Evolutionary conservation across 2,329 filamentous ascomycete species (phyloP).

Genomic region (Penicillium oxalicum): DNA sequence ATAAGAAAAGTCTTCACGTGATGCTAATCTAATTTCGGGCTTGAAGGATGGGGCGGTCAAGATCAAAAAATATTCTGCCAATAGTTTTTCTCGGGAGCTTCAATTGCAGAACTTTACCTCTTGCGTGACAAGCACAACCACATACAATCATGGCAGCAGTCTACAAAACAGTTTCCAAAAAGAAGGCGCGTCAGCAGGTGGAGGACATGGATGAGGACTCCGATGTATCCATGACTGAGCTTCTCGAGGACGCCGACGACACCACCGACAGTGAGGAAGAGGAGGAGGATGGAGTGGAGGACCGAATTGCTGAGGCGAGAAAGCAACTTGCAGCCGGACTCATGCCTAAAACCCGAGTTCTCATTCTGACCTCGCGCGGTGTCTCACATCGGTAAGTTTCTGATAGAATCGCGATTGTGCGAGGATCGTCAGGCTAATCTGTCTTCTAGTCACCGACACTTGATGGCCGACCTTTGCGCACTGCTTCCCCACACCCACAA

Average conservation of each 20-base stretch:
- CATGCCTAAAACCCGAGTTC: slow-evolving; percentile 55
- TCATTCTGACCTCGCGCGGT: slow-evolving; percentile 87
- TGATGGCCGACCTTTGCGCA: slow-evolving; percentile 80
- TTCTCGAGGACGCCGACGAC: slow-evolving; percentile 33
- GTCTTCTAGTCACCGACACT: slow-evolving; percentile 71
- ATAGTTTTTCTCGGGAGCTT: slow-evolving; percentile 27
- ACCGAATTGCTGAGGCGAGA: slow-evolving; percentile 24
- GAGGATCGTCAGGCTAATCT: slow-evolving; percentile 6
- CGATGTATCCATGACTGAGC: slow-evolving; percentile 35
- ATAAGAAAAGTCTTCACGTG: no score
- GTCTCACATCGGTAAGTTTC: slow-evolving; percentile 70
- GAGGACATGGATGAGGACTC: slow-evolving; percentile 45
- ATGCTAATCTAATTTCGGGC: no score
- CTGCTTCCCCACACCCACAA: slow-evolving; percentile 89
- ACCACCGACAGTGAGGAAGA: slow-evolving; percentile 37
- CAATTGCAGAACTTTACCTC: slow-evolving; percentile 8
- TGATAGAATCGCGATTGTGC: no score
- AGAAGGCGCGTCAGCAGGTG: slow-evolving; percentile 39
- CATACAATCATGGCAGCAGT: slow-evolving; percentile 58
- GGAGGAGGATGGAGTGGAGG: slow-evolving; percentile 22
- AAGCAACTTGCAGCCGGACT: slow-evolving; percentile 30
- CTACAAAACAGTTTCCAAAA: slow-evolving; percentile 67
- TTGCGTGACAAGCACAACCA: slow-evolving; percentile 4
- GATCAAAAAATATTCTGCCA: slow-evolving; percentile 35
- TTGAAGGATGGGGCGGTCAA: slow-evolving; percentile 20